phyloP scores from a whole-genome alignment of 805 yeast genomes.

The Schizosaccharomyces pombe region DNA sequence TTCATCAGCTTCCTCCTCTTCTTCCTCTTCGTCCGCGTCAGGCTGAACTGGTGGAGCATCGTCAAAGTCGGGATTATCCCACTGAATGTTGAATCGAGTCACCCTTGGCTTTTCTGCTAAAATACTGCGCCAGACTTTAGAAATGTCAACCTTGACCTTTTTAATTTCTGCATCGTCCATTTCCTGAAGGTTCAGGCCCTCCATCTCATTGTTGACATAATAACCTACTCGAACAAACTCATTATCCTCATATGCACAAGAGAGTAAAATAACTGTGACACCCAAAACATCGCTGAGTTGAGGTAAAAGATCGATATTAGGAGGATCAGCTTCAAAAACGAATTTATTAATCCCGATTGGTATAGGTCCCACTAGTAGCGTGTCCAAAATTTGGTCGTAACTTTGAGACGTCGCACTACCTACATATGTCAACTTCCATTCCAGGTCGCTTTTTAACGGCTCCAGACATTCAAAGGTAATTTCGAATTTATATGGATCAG shows the following conservation, averaged over 20 bases:
- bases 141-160: constrained; percentile 37
- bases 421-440: constrained; percentile 92
- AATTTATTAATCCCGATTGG: constrained; percentile 94
- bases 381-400: constrained; percentile 91
- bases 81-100: constrained; percentile 83
- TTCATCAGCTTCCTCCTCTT: constrained; percentile 15
- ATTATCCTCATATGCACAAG: constrained; percentile 79
- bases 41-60: constrained; percentile 46
- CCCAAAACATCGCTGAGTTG: constrained; percentile 72
- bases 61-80: constrained; percentile 22
- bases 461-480: constrained; percentile 93
- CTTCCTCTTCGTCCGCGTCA: constrained; percentile 21
- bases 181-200: constrained; percentile 72
- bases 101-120: constrained; percentile 95
- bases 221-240: constrained; percentile 95
- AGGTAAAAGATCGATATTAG: constrained; percentile 85
- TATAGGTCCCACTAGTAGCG: constrained; percentile 92
- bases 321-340: constrained; percentile 84
- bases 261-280: constrained; percentile 77
- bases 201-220: constrained; percentile 92
- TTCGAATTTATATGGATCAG: constrained; percentile 86
- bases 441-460: constrained; percentile 72
- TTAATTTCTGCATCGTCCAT: constrained; percentile 21
- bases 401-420: constrained; percentile 67
- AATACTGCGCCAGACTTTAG: constrained; percentile 34